Evolutionary conservation across 768 basidiomycete species (phyloP), one percentile per base, ranked within the genome.

Genomic region (Collybia sordida): DNA sequence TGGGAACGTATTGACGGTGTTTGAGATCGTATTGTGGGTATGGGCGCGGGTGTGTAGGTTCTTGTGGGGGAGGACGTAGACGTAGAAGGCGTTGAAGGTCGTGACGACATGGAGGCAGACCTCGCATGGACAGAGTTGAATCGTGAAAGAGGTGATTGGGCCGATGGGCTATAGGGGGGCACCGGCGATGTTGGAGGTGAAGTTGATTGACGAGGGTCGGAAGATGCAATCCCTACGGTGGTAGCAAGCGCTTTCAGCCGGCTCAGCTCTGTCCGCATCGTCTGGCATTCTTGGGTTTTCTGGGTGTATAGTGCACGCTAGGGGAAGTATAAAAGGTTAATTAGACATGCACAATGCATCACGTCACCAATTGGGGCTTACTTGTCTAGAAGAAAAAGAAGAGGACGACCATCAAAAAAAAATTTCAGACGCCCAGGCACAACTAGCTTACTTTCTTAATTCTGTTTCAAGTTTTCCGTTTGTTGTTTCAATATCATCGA

Each of bases 251-350:
- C 72, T 65, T 76, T 80, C 55, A 76, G 62, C 45, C 85, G 80
- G 67, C 69, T 81, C 48, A 86, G 67, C 69, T 90, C 88, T 50
- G 77, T 75, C 47, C 82, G 83, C 38, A 89, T 75, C 58, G 75
- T 74, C 62, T 85, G 83, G 62, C 76, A 82, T 70, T 89, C 88
- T 70, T 85, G 84, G 49, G 80, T 75, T 76, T 85, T 85, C 73
- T 83, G 80, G 55, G 75, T 69, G 67, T 82, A 83, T 64, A 78
- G 73, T 46, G 74, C 62, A 64, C 82, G 80, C 86, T 87, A 59
- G 27, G 27, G 60, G 54, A 60, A 36, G 47, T 40, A 49, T 46
- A 46, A 55, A 18, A 53, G 50, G 61, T n/a, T n/a, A 35, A 50
- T 21, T 35, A 25, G 38, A 27, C 44, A 14, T 40, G 31, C 45